phyloP scores from a whole-genome alignment of 2,329 filamentous ascomycete species.

The Chrysoporthe cubensis region DNA sequence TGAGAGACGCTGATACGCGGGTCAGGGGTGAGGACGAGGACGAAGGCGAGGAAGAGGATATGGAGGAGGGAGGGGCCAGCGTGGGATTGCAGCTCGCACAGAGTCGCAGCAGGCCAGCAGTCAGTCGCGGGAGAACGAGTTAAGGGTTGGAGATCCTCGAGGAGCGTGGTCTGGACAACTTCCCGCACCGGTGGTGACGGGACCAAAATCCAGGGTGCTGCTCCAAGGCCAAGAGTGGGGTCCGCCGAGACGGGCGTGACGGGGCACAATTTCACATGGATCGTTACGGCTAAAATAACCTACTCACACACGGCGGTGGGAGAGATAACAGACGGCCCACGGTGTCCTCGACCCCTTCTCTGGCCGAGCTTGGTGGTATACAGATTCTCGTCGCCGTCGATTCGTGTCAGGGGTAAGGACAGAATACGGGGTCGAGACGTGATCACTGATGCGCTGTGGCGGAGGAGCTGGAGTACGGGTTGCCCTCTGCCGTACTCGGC shows the following conservation, averaged over 20 bases:
- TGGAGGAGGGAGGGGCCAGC: background rate
- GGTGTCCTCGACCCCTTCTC: too few relatives aligned
- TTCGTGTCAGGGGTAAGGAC: background rate
- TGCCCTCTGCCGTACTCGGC: background rate
- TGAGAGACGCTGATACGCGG: background rate
- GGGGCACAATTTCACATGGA: conserved; percentile 2
- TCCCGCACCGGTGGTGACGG: background rate
- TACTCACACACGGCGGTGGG: background rate
- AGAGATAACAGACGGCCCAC: too few relatives aligned
- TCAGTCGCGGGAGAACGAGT: background rate
- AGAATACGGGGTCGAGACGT: background rate
- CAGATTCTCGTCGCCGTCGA: background rate
- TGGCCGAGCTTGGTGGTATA: too few relatives aligned
- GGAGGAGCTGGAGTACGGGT: too few relatives aligned
- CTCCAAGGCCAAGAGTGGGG: background rate
- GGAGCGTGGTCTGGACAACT: background rate
- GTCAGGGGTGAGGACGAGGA: conserved; percentile 7
- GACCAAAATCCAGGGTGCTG: conserved; percentile 2
- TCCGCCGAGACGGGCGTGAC: background rate
- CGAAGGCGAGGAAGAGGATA: background rate
- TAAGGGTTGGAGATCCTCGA: too few relatives aligned
- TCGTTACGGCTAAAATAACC: background rate
- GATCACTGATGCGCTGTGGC: background rate
- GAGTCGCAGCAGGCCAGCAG: background rate
- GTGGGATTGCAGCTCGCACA: background rate